Evolutionary conservation across 2,329 filamentous ascomycete genomes (phyloP), one percentile per base, ranked within the genome.

Genomic region (Monosporascus sp.): DNA sequence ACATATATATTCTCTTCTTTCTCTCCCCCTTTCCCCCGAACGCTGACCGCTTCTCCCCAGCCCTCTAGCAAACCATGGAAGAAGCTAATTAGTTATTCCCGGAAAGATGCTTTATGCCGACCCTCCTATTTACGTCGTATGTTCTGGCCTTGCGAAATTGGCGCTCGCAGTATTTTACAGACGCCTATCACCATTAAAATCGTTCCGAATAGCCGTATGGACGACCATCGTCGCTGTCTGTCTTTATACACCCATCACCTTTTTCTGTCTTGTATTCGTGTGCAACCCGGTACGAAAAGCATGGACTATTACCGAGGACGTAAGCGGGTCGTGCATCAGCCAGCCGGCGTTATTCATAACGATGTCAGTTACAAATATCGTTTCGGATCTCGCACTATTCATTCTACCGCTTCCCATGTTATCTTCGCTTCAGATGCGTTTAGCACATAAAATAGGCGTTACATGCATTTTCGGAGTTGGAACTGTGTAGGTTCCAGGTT

Each of bases 271-370:
- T 22, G 54, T 61, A 5, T 63, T 68, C 37, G 64, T 64, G 35
- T 68, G 65, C 53, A 43, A 53, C 8, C 65, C 65, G 0, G 37
- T 65, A 8, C 41, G 49, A 16, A 58, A 47, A 19, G 55, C 59
- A 17, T 68, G 61, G 62, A 56, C 63, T 35, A 35, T 51, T 6
- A 49, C 24, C 11, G 24, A 40, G 56, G 70, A 19, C 63, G 61
- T 22, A n/a, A 20, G 26, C 17, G 47, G 35, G 31, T 16, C n/a
- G 40, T 76, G 74, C 58, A 65, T 76, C 48, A 58, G 70, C 48
- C 69, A 72, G 50, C 68, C 71, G 37, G 60, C 70, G 11, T 70
- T 75, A 55, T 74, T 75, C 58, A 66, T 75, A n/a, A 62, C 66
- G 43, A 72, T 72, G 49, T 70, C 72, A 0, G 69, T 67, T 6